Base-by-base conservation (phyloP, 164 flowering plant genomes). In the Hamamelis virginiana region DNA sequence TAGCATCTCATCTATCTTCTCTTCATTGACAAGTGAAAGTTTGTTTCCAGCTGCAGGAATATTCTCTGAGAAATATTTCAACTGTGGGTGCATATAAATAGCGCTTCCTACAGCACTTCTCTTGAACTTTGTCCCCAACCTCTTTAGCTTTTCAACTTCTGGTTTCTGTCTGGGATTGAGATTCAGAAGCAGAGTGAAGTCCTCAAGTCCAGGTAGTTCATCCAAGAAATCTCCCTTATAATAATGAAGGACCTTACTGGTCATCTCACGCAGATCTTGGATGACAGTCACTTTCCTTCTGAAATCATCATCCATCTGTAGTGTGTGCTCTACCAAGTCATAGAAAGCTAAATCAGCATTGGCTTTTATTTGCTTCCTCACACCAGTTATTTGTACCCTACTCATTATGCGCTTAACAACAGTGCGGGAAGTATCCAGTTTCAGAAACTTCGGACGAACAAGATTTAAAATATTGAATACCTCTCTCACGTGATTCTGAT, bases 401-500 rank as follows among this genome's bases (percentile, higher is more conserved):
- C 93, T 86, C 87, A 86, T 51, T 19, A 95, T 79, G 1, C 94
- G 85, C 69, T 80, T 86, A 8, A 79, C 85, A 27, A 89, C 69
- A 23, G 73, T 64, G 52, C 78, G 77, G 12, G 96, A 76, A 12
- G 78, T 68, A 12, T 89, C 90, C 64, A 77, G 51, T 52, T 73
- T 83, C 59, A 87, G 69, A 82, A 92, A 91, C 69, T 77, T 92
- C 0, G 98, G 99, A 11, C 96, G 87, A 4, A 92, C 97, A 61
- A 95, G 91, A 71, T 95, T 86, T 69, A 95, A 77, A 18, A 95
- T 81, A 64, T 89, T 95, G 75, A 91, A 95, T 0, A 95, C 97
- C 62, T 95, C 99, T 61, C 81, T 79, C n/a, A 95, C 99, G 74
- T 89, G 97, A 69, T 95, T 95, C 67, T 95, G 99, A 56, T 87